Conservation (phyloP, 257 asterid species). For the Phtheirospermum japonicum region DNA sequence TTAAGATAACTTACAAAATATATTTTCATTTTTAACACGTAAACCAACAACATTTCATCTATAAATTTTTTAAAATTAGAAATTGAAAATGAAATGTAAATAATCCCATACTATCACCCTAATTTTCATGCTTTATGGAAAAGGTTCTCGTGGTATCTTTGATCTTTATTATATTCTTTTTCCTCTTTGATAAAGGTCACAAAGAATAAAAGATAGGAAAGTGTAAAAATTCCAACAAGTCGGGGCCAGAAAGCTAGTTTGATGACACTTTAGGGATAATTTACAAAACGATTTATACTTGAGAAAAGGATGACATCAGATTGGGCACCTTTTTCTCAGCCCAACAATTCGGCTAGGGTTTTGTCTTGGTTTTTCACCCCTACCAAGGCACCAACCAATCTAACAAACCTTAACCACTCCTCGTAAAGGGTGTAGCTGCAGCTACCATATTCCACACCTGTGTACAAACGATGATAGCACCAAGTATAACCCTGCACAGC, state of each 20-base stretch:
- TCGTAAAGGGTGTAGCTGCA: conserved; percentile 28
- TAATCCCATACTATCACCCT: no score
- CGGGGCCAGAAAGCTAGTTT: conserved; percentile 11
- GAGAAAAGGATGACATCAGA: neutral
- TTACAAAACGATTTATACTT: conserved; percentile 1
- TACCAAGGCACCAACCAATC: conserved; percentile 3
- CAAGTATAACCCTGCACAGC: conserved; percentile 12
- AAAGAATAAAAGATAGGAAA: conserved; percentile 19
- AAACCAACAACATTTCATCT: no score
- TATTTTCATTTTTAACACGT: no score
- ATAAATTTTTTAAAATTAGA: no score
- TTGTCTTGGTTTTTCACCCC: conserved; percentile 9
- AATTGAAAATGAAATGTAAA: no score
- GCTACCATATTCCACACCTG: conserved; percentile 8
- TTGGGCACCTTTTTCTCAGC: conserved; percentile 8
- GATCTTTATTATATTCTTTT: neutral
- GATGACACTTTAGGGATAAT: conserved; percentile 12
- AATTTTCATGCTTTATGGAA: neutral
- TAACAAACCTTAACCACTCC: conserved; percentile 17
- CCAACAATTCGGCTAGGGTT: conserved; percentile 30
- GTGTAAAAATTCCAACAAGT: neutral
- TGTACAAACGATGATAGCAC: conserved; percentile 8
- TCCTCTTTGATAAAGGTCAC: neutral
- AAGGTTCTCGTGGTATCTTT: conserved; percentile 19
- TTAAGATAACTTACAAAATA: no score